Conservation (phyloP, 2,329 filamentous ascomycete species). For the Ophiocordyceps robertsii region DNA sequence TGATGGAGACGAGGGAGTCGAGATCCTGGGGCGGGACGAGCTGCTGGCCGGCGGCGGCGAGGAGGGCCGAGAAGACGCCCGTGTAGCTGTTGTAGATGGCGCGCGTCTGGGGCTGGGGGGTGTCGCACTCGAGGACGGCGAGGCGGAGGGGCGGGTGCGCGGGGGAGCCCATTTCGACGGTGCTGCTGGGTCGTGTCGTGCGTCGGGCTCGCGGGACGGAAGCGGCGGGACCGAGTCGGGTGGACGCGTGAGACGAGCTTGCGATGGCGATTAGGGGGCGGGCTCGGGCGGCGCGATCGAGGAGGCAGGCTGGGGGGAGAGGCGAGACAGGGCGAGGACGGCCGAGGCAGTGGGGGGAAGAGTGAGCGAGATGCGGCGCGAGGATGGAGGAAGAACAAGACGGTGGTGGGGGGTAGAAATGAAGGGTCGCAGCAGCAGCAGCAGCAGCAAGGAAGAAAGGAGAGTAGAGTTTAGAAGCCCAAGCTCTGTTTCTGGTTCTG, state of each 20-base stretch:
- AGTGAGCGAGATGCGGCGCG: neutral
- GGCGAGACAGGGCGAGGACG: neutral
- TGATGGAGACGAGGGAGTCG: constrained; percentile 39
- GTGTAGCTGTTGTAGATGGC: constrained; percentile 60
- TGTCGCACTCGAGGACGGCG: constrained; percentile 81
- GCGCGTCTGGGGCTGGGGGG: constrained; percentile 50
- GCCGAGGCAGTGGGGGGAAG: neutral
- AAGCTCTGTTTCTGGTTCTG: too few relatives aligned
- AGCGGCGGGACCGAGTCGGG: too few relatives aligned
- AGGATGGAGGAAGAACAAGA: neutral
- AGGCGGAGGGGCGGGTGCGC: constrained; percentile 48
- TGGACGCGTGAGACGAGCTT: neutral
- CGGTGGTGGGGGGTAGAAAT: too few relatives aligned
- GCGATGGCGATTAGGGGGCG: too few relatives aligned
- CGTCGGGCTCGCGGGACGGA: too few relatives aligned
- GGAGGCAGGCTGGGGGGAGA: neutral
- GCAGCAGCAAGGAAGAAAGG: too few relatives aligned
- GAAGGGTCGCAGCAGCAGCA: too few relatives aligned
- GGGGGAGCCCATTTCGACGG: too few relatives aligned
- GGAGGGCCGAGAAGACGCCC: constrained; percentile 51
- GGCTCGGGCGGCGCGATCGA: neutral
- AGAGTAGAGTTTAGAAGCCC: too few relatives aligned
- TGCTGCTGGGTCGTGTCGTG: too few relatives aligned
- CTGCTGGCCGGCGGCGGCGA: constrained; percentile 37
- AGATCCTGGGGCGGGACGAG: constrained; percentile 27